Percentiles rank a stretch among this genome's conserved stretches.
These are phyloP conservation scores for Calonectria montana DNA, from an alignment of 2,329 filamentous ascomycete genomes.

Conservation along the genomic window DNA sequence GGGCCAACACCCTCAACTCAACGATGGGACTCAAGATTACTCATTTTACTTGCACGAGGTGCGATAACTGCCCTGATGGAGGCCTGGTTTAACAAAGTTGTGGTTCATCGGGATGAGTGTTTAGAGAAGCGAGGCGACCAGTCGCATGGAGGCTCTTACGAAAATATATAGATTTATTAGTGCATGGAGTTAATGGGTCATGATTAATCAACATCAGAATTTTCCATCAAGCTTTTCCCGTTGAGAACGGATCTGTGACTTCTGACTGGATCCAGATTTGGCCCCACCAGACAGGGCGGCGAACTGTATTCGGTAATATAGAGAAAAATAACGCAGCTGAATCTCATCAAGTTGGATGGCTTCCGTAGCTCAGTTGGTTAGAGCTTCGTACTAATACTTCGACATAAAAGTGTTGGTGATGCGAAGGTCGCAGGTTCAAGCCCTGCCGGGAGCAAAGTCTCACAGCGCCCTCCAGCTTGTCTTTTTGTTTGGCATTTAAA, in stretches of 20 bases:
- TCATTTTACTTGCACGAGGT: slow-evolving; percentile 41
- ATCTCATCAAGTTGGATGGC: slow-evolving; percentile 32
- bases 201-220: background rate
- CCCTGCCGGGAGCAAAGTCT: slow-evolving; percentile 45
- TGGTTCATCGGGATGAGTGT: background rate
- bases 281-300: background rate
- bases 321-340: rapidly evolving
- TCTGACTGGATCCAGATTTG: background rate
- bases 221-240: background rate
- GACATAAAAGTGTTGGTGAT: slow-evolving; percentile 36
- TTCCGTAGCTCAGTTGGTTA: slow-evolving; percentile 48
- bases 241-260: background rate
- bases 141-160: background rate
- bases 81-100: background rate
- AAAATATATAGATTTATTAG: background rate
- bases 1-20: slow-evolving; percentile 34
- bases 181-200: background rate
- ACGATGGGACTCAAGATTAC: slow-evolving; percentile 30
- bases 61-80: slow-evolving; percentile 36
- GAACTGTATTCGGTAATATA: background rate
- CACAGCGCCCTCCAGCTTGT: slow-evolving; percentile 31
- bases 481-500: slow-evolving; percentile 12
- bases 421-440: slow-evolving; percentile 48
- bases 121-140: background rate
- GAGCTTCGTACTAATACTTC: slow-evolving; percentile 46